A percentile compares a stretch with the other conserved stretches of the same genome.
phyloP scores from a whole-genome alignment of 768 basidiomycete species.

The Boletus sp. region DNA sequence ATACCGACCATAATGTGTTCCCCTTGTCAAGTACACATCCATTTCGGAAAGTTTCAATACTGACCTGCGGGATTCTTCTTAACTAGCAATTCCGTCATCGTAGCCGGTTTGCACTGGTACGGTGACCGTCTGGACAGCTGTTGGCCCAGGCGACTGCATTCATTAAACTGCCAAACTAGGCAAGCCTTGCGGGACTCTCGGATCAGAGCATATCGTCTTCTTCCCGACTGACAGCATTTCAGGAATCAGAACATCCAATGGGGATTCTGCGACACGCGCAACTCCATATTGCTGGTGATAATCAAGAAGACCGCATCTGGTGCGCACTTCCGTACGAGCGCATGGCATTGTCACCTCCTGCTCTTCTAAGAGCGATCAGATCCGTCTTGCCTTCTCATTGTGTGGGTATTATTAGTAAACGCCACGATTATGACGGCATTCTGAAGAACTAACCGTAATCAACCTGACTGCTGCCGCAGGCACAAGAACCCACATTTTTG shows the following conservation, averaged over 20 bases:
- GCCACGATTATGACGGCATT: not conserved
- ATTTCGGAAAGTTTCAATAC: too few relatives aligned
- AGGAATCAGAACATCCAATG: not conserved
- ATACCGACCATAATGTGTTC: too few relatives aligned
- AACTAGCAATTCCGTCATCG: not conserved
- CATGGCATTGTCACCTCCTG: not conserved
- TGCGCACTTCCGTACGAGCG: not conserved
- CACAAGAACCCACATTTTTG: not conserved
- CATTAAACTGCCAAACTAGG: not conserved
- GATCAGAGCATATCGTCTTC: not conserved
- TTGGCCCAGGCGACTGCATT: too few relatives aligned
- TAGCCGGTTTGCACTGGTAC: not conserved
- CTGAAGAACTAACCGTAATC: not conserved
- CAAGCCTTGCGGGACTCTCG: not conserved
- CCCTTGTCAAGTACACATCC: too few relatives aligned
- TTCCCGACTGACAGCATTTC: not conserved
- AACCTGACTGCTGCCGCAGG: not conserved
- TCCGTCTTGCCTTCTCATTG: not conserved
- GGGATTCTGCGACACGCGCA: not conserved
- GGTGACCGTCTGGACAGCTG: too few relatives aligned
- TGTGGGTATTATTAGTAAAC: not conserved
- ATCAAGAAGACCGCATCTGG: not conserved
- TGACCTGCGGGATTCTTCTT: not conserved
- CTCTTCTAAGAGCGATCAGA: conserved; percentile 6
- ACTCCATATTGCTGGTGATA: not conserved